Base-by-base conservation (phyloP, 352 stramenopile species). In the Chrysophaeum taylorii region DNA sequence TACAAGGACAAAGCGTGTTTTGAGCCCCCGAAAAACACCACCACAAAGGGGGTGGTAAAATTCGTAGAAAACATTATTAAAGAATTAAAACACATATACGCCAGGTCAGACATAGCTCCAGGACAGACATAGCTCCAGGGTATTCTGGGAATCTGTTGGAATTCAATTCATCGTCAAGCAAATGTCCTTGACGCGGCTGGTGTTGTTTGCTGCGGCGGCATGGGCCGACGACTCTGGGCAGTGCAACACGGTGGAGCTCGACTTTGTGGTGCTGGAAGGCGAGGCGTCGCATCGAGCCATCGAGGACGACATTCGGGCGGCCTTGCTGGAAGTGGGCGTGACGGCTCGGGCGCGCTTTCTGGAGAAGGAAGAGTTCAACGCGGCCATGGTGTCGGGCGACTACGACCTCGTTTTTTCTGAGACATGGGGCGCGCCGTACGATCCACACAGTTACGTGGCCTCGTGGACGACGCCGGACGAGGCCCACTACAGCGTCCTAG, bases 361-460 rank as follows among this genome's bases (percentile, higher is more conserved):
- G 15, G 38, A 71, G 43, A 12, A 36, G 14, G 54, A 74, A 18
- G 62, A 69, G 0, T 80, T 74, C 69, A 70, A 39, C 43, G 57
- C 74, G 29, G 76, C 68, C n/a, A 70, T 79, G 45, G 29, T 60
- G 9, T 52, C 54, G 48, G 76, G 76, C n/a, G 52, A 74, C 38
- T 81, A 72, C 53, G 73, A 80, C 69, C 43, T 81, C 27, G 35
- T 73, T 21, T 81, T 81, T 57, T 77, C 73, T 21, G 39, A 74
- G 25, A 76, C 73, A 21, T 82, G 69, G 72, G 79, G 79, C 36
- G 27, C 71, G 15, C 79, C 79, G 16, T 84, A 84, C 67, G 79
- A 84, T 69, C 79, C 79, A n/a, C 66, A 70, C 63, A 69, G 64
- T n/a, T 84, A 78, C 53, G 72, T 70, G 18, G 64, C 66, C 18